Base-by-base conservation (phyloP, 148 eudicot species). In the Silene conica region DNA sequence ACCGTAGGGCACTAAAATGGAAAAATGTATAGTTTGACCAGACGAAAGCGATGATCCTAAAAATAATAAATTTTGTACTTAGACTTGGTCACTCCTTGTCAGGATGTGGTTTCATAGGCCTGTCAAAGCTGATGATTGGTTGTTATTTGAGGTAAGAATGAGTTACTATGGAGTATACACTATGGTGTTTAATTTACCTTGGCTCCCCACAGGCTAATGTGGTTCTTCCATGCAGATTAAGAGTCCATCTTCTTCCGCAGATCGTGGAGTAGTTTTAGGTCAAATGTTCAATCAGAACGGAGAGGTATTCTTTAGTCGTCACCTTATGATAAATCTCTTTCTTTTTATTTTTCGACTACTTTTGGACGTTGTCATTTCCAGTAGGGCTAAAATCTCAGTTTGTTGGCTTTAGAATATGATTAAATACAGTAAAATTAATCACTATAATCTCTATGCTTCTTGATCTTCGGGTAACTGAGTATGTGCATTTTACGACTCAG, bases 61-160 rank as follows among this genome's bases (percentile, higher is more conserved):
- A 3, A 31, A 31, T 31, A 50, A 50, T 50, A 8, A 2, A 48
- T 50, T 1, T 50, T 54, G 6, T 54, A 58, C 62, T 58, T 58
- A n/a, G 0, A 54, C 31, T n/a, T 65, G 43, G 14, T 79, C 72
- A 66, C 74, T 78, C 72, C 59, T 75, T 64, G 38, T 13, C 88
- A 94, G 98, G 89, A 89, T 94, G 88, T 94, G 98, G 97, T 94
- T 94, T 67, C 97, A 94, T 85, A 84, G 86, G 78, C 83, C 92
- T 28, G 74, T 90, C 64, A 94, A 87, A 85, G 97, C 98, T 70
- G 98, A 94, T 80, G 98, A 94, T 73, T 94, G 98, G 98, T 18
- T 92, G 58, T 67, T 94, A 76, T 91, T 83, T 82, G 88, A 82
- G 87, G 98, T 92, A 82, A 79, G 89, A 74, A 28, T 52, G 22